Evolutionary conservation across 306 rosid species (phyloP), one percentile per base, ranked within the genome.

Genomic region (Pterocarpus santalinus): DNA sequence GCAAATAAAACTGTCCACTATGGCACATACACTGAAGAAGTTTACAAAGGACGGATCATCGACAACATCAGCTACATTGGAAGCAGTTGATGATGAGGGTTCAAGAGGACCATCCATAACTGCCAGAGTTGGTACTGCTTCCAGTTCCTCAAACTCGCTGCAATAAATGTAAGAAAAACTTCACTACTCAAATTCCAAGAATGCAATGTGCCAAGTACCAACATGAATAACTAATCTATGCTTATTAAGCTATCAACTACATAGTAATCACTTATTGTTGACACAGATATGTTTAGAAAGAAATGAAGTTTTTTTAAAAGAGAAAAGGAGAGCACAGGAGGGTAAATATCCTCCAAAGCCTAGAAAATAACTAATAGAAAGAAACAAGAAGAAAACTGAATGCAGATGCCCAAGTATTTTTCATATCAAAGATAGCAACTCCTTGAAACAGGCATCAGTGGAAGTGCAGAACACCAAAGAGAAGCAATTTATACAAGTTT

Each of bases 81-180:
- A 82, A 75, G 81, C 49, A 69, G 80, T 73, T 56, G 88, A 84
- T 15, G 87, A 62, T 43, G 92, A 63, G 13, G 92, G 89, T 41
- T 86, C 92, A 16, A 84, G 86, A 67, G 90, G 92, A 86, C 90
- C 92, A 65, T 89, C 90, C 79, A 89, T 89, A 55, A 89, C 88
- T 84, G 92, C 92, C 90, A 86, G 63, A 38, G 92, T 89, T 64
- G 90, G 90, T 34, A 89, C 92, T 43, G 92, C 90, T 77, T 89
- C 90, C 49, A 89, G 82, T 70, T 89, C 90, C 82, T 86, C 92
- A 80, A 89, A 89, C 77, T 84, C 92, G 11, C 92, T 89, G 84
- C 81, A 84, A 73, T 17, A 79, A 63, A 73, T 51, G 78, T 44
- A 73, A 82, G 64, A 49, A 44, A 55, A 63, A 60, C 17, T 57